Evolutionary conservation across 2,329 filamentous ascomycete genomes (phyloP), one percentile per base, ranked within the genome.

Genomic region (Cordyceps militaris): DNA sequence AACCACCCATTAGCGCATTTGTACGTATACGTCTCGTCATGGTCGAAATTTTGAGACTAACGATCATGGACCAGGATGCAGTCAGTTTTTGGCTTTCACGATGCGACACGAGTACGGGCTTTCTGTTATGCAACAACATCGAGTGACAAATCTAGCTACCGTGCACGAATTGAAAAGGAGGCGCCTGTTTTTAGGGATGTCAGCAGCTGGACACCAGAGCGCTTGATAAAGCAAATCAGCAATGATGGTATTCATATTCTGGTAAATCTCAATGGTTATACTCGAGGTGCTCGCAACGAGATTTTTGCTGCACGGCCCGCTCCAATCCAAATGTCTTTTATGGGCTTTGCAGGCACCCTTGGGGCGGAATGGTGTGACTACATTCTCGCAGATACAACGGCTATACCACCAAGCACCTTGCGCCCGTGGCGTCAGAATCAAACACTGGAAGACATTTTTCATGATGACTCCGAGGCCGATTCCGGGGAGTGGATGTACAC

Each of bases 331-430:
- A 99, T 99, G 94, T 96, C 94, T 0, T 99, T 99, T 67, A 99
- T 99, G 94, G 94, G 94, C 0, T 99, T 99, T 69, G 94, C 94
- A 0, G 94, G 94, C 10, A 97, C 93, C 0, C 76, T 99, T 1
- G 94, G 94, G 6, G 94, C 94, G 3, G 94, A 99, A 69, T 99
- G 94, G 94, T 99, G 94, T 65, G 94, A 99, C 70, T 99, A 99
- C 67, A 85, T 99, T 16, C 81, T 97, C 26, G 92, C 94, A 3
- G 94, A 99, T 67, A 79, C 88, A 52, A 93, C 88, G 1, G 91
- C 94, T 0, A 87, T 99, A 55, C 94, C 94, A 1, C 81, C 80
- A 0, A 83, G 85, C 26, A 97, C 93, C 0, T 76, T 97, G 28
- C 84, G 91, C 13, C 91, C 91, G 1, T 88, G 85, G 74, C 83